Conservation (phyloP, 768 basidiomycete genomes). For the Boletus rubroflammeus region DNA sequence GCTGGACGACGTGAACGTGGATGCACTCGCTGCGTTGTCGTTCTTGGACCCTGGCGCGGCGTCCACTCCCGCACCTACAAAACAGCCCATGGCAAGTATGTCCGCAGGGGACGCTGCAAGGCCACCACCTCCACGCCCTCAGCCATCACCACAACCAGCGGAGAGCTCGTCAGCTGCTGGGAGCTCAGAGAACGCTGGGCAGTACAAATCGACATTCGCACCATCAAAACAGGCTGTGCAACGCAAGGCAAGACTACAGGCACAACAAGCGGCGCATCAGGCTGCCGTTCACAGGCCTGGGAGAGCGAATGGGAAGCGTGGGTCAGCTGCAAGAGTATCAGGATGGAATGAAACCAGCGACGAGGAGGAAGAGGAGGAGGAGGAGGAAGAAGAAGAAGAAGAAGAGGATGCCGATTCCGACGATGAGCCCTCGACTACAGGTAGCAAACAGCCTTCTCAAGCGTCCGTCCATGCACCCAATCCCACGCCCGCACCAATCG, state of each 20-base stretch:
- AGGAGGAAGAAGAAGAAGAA: slow-evolving; percentile 76
- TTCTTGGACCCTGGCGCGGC: slow-evolving; percentile 54
- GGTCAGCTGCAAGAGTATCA: slow-evolving; percentile 38
- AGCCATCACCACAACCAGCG: slow-evolving; percentile 34
- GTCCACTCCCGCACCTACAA: slow-evolving; percentile 17
- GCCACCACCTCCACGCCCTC: slow-evolving; percentile 26
- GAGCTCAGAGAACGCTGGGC: slow-evolving; percentile 31
- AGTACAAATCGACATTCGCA: slow-evolving; percentile 84
- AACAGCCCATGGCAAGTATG: slow-evolving; percentile 4
- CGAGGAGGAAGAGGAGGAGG: slow-evolving; percentile 77
- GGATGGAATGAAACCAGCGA: slow-evolving; percentile 73
- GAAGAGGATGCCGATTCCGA: slow-evolving; percentile 67
- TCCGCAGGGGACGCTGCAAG: slow-evolving; percentile 4
- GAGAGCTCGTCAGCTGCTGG: slow-evolving; percentile 23
- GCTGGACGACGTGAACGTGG: slow-evolving; percentile 52
- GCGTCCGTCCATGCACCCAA: slow-evolving; percentile 13
- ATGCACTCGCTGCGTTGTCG: slow-evolving; percentile 75
- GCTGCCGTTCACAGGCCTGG: slow-evolving; percentile 77
- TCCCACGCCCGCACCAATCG: slow-evolving; percentile 17
- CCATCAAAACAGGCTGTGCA: slow-evolving; percentile 81
- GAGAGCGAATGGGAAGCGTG: slow-evolving; percentile 41
- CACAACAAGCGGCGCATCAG: slow-evolving; percentile 77
- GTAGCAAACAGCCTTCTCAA: slow-evolving; percentile 34
- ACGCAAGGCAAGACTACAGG: slow-evolving; percentile 79
- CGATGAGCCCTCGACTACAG: slow-evolving; percentile 34